Conservation (phyloP, 352 stramenopile genomes). For the Phytophthora fragariae region DNA sequence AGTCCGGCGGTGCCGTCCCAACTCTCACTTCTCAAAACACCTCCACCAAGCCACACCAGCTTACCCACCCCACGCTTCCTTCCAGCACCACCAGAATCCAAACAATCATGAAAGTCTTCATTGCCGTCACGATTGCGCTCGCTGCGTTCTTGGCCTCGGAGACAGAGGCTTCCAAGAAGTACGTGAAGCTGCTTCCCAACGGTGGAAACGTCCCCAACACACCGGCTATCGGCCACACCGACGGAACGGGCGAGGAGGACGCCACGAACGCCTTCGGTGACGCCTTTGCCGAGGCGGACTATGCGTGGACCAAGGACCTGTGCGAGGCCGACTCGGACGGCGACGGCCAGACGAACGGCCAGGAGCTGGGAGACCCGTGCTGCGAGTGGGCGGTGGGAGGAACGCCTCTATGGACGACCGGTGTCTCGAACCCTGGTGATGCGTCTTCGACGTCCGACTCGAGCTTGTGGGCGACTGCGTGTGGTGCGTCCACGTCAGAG, state of each 20-base stretch:
- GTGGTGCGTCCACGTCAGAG: constrained; percentile 4
- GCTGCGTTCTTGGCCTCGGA: constrained; percentile 17
- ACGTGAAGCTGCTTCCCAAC: constrained; percentile 43
- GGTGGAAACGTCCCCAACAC: constrained; percentile 45
- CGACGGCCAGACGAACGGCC: constrained; percentile 31
- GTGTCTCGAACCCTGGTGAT: constrained; percentile 34
- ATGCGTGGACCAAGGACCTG: constrained; percentile 31
- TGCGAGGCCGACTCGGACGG: constrained; percentile 42
- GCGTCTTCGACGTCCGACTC: constrained; percentile 29
- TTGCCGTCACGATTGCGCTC: background rate
- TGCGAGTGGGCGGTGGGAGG: constrained; percentile 14
- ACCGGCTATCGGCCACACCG: constrained; percentile 40
- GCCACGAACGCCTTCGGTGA: constrained; percentile 44
- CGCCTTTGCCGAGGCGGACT: constrained; percentile 22
- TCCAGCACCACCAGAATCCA: background rate
- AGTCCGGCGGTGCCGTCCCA: background rate
- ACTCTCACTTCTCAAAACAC: constrained; percentile 1
- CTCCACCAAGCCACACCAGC: background rate
- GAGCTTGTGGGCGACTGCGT: constrained; percentile 32
- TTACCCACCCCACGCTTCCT: constrained; percentile 2
- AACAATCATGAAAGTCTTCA: background rate
- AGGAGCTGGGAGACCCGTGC: constrained; percentile 33
- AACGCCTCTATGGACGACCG: constrained; percentile 25
- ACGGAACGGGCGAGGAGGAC: constrained; percentile 20
- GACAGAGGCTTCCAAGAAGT: constrained; percentile 17